These are phyloP conservation scores for Saccharomycopsis javanensis DNA, from an alignment of 805 yeast genomes.

Conservation along the genomic window DNA sequence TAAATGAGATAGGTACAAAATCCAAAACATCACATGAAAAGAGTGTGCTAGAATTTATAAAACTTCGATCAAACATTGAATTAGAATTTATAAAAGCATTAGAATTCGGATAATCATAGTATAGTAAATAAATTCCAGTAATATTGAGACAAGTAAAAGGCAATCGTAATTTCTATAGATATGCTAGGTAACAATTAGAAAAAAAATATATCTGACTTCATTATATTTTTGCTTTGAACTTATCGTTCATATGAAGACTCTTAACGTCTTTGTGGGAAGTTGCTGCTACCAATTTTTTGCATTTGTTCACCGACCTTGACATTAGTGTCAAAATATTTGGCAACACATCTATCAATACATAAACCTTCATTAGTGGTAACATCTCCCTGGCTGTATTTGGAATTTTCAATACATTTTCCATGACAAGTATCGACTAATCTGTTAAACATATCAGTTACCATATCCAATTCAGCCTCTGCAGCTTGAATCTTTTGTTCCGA, in stretches of 20 bases:
- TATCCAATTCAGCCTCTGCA: constrained; percentile 94
- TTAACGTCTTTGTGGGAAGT: constrained; percentile 14
- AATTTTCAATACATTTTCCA: constrained; percentile 59
- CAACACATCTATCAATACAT: constrained; percentile 92
- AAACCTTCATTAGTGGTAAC: constrained; percentile 71
- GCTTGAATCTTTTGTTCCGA: constrained; percentile 74
- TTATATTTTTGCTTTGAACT: no score
- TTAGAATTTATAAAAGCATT: no score
- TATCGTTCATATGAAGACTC: no score
- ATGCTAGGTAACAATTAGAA: no score
- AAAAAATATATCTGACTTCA: no score
- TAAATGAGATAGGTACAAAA: no score
- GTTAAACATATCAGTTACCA: constrained; percentile 98
- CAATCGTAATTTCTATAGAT: neutral
- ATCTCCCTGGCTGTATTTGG: constrained; percentile 60
- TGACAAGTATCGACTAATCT: constrained; percentile 83
- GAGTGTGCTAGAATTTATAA: no score
- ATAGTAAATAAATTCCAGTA: no score
- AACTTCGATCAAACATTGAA: no score
- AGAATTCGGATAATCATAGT: no score
- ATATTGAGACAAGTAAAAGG: no score
- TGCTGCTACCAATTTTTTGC: constrained; percentile 40
- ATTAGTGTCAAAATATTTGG: constrained; percentile 89
- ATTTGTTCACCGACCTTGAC: constrained; percentile 84
- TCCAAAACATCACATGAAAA: no score